Evolutionary conservation across 2,329 filamentous ascomycete genomes (phyloP).

Genomic region (Tolypocladium inflatum): DNA sequence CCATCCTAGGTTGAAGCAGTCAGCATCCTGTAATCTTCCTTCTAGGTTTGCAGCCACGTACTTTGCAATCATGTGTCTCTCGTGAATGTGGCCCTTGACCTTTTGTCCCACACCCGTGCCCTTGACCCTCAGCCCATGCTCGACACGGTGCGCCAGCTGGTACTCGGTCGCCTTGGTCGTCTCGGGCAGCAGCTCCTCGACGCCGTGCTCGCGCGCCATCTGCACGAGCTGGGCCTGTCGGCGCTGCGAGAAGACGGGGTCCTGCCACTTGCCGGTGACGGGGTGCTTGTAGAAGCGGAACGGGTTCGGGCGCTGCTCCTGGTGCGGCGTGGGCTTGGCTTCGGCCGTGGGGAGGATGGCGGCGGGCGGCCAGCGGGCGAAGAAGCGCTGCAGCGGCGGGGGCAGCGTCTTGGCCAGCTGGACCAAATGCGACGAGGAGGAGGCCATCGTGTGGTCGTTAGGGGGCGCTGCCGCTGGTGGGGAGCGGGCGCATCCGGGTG

Average conservation of each 20-base stretch:
- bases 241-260: slow-evolving; percentile 73
- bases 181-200: slow-evolving; percentile 71
- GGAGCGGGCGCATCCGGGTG: slow-evolving; percentile 1
- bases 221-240: slow-evolving; percentile 88
- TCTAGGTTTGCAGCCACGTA: slow-evolving; percentile 25
- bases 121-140: slow-evolving; percentile 76
- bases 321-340: slow-evolving; percentile 33
- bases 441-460: slow-evolving; percentile 19
- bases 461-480: slow-evolving; percentile 8
- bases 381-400: slow-evolving; percentile 70
- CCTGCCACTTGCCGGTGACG: slow-evolving; percentile 71
- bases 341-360: slow-evolving; percentile 39
- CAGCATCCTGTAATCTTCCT: not conserved
- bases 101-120: slow-evolving; percentile 86
- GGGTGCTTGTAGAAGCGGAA: slow-evolving; percentile 75
- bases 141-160: slow-evolving; percentile 60
- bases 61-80: slow-evolving; percentile 72
- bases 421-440: slow-evolving; percentile 30
- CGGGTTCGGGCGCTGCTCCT: slow-evolving; percentile 58
- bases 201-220: slow-evolving; percentile 66
- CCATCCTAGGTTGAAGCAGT: slow-evolving; percentile 48
- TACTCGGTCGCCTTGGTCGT: slow-evolving; percentile 67
- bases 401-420: slow-evolving; percentile 66
- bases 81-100: slow-evolving; percentile 93
- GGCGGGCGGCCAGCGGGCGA: slow-evolving; percentile 77